Evolutionary conservation across 805 yeast species (phyloP), one percentile per base, ranked within the genome.

Genomic region (Monosporozyma aquatica): DNA sequence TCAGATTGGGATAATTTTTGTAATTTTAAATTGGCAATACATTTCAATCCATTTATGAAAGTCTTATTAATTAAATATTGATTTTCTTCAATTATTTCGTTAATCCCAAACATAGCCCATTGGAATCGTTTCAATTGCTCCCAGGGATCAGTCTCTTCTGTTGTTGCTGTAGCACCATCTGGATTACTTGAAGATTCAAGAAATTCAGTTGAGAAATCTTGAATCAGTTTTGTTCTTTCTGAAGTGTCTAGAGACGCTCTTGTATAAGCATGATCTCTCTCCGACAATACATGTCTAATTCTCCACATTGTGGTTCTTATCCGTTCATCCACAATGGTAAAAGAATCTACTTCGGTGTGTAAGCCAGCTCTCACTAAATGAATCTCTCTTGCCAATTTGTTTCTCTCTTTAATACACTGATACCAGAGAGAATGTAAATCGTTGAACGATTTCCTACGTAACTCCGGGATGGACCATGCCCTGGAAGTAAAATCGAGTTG

Each of bases 381-480:
- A 43, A 70, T 69, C 61, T 92, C 97, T 52, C 95, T 74, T 26
- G 78, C 78, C 43, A 90, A 62, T 11, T 76, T 66, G 61, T 92
- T 92, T 51, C 95, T 70, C 63, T 92, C 95, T 58, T 77, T 83
- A 50, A 90, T 65, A 51, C 89, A 78, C 35, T 82, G 72, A 61
- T 86, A 90, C 97, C 98, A 92, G 54, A 92, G 69, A 28, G 78
- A 75, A 63, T 92, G 98, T 53, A 92, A 68, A 59, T 92, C 98
- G 32, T 87, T 92, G 57, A 87, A 92, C 14, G 86, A 77, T 63
- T 92, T 92, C 47, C 94, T 74, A 61, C 98, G 78, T 53, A 92
- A 74, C 59, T 90, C 97, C 4, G 87, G 82, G 42, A 87, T 71
- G 5, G 82, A 66, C 98, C 98, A 92, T 4, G 92, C 68, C 53